These are phyloP conservation scores for Yamadazyma endophytica DNA, from an alignment of 805 yeast genomes.

Conservation along the genomic window DNA sequence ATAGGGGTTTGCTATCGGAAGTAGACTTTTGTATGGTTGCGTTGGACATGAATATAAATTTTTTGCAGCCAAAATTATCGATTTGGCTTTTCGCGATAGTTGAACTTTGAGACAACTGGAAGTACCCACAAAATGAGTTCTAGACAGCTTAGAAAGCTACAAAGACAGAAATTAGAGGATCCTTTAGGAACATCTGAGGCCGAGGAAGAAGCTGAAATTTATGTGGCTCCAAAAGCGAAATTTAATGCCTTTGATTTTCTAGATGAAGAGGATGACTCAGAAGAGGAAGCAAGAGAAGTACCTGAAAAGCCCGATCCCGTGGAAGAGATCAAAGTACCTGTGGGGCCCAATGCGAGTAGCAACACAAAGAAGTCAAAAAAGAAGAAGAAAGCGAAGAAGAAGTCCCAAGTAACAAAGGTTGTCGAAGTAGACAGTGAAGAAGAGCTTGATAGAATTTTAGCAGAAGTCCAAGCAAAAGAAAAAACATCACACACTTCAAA, in stretches of 20 bases:
- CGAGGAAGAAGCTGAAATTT: constrained; percentile 1
- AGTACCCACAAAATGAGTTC: constrained; percentile 38
- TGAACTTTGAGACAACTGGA: background rate
- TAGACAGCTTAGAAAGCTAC: constrained; percentile 44
- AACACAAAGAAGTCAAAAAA: constrained; percentile 15
- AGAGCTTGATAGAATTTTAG: constrained; percentile 54
- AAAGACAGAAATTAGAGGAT: constrained; percentile 23
- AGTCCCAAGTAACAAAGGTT: constrained; percentile 8
- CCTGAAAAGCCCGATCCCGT: constrained; percentile 16
- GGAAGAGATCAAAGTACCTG: constrained; percentile 16
- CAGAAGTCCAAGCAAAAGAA: constrained; percentile 33
- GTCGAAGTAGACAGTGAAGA: constrained; percentile 43
- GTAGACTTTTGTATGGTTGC: background rate
- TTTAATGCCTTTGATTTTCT: constrained; percentile 13
- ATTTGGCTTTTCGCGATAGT: constrained; percentile 1
- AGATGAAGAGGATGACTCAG: constrained; percentile 12
- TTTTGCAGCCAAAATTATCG: constrained; percentile 16
- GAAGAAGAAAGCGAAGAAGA: constrained; percentile 17
- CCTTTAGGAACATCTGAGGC: constrained; percentile 1
- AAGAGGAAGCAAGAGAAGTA: constrained; percentile 13
- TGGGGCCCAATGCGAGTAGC: constrained; percentile 9
- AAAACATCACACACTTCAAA: constrained; percentile 1
- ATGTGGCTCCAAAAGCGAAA: constrained; percentile 2
- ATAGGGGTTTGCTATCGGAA: background rate
- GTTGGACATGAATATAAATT: background rate